Percentiles rank a stretch among this genome's conserved stretches.
Conservation (phyloP, 805 yeast species). For the Candida nonsorbophila region DNA sequence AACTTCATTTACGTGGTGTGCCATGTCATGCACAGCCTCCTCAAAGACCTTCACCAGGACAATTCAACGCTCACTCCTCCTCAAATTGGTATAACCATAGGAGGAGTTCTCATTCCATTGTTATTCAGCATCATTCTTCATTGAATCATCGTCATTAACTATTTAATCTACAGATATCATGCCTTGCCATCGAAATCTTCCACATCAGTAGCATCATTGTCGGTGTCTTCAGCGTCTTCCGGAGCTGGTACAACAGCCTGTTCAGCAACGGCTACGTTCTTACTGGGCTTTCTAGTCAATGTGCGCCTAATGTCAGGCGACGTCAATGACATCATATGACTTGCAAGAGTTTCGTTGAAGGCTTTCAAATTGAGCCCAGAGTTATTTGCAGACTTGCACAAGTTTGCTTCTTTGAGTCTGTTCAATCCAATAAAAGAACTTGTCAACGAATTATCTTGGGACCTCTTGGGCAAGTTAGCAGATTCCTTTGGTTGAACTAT, state of each 20-base stretch:
- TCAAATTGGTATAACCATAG: too few relatives aligned
- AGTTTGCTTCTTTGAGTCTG: constrained; percentile 26
- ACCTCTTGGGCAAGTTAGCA: constrained; percentile 30
- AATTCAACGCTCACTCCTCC: neutral
- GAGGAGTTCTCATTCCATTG: too few relatives aligned
- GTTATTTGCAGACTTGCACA: constrained; percentile 14
- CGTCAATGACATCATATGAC: constrained; percentile 9
- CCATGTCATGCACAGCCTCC: constrained; percentile 47
- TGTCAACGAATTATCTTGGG: constrained; percentile 20
- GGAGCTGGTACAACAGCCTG: constrained; percentile 1
- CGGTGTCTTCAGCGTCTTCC: too few relatives aligned
- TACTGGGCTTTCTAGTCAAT: constrained; percentile 4
- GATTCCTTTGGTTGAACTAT: constrained; percentile 14
- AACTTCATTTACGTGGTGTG: constrained; percentile 68
- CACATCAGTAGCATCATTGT: too few relatives aligned
- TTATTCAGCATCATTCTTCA: too few relatives aligned
- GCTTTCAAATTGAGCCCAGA: too few relatives aligned
- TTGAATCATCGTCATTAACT: too few relatives aligned
- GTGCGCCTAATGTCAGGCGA: constrained; percentile 20
- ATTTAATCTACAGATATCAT: too few relatives aligned
- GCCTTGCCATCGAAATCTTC: too few relatives aligned
- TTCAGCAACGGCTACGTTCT: constrained; percentile 1
- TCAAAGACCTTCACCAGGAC: too few relatives aligned
- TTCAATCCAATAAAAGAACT: constrained; percentile 36
- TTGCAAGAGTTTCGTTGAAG: constrained; percentile 11